phyloP scores from a whole-genome alignment of 495 filamentous ascomycete species.

The Hypoxylon trugodes region DNA sequence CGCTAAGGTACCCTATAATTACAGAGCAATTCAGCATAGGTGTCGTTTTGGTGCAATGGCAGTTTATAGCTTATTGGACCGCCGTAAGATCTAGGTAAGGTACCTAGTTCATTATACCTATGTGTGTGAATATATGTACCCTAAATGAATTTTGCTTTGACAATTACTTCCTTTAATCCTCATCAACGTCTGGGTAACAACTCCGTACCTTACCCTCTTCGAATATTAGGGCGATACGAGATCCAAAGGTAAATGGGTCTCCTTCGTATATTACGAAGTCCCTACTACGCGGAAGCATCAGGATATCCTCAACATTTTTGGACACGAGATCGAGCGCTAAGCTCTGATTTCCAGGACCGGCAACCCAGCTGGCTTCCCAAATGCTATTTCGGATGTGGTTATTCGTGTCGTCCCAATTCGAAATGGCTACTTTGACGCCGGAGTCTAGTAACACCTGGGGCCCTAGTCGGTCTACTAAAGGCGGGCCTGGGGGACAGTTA shows the following conservation, averaged over 20 bases:
- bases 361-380: conserved; percentile 33
- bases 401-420: conserved; percentile 30
- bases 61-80: too few species aligned
- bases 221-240: conserved; percentile 47
- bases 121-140: too few species aligned
- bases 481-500: conserved; percentile 40
- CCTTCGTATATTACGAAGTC: conserved; percentile 54
- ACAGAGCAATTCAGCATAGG: too few species aligned
- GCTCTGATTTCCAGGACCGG: conserved; percentile 29
- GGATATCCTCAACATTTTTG: conserved; percentile 48
- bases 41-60: too few species aligned
- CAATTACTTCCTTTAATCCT: not conserved
- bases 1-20: too few species aligned
- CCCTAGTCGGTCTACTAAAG: conserved; percentile 46
- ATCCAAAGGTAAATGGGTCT: conserved; percentile 50
- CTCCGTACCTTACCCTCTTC: conserved; percentile 33
- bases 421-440: conserved; percentile 41
- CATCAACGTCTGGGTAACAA: conserved; percentile 24
- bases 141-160: too few species aligned
- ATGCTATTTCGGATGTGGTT: conserved; percentile 34
- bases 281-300: conserved; percentile 39
- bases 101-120: too few species aligned
- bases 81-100: too few species aligned
- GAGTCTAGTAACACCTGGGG: conserved; percentile 47
- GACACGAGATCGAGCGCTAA: conserved; percentile 45